Conservation (phyloP, 1,284 basidiomycete genomes). For the Rhodofomes roseus region DNA sequence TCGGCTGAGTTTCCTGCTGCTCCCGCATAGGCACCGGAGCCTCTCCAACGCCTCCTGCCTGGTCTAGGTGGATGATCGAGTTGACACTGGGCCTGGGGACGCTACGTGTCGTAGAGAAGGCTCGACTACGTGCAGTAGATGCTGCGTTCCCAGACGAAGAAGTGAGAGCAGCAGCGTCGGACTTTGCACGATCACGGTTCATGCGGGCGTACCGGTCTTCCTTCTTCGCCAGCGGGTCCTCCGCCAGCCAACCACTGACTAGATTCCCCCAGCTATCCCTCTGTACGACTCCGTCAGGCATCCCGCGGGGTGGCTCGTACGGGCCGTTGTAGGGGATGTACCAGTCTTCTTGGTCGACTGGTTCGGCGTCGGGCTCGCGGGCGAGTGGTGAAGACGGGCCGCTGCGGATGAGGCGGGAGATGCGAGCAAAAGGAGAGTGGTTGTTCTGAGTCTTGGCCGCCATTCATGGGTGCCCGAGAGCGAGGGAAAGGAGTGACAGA, state of each 20-base stretch:
- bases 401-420: constrained; percentile 29
- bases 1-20: constrained; percentile 21
- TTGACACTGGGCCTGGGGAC: constrained; percentile 29
- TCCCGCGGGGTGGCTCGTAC: constrained; percentile 40
- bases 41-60: constrained; percentile 55
- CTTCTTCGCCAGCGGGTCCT: constrained; percentile 15
- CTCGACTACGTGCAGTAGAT: constrained; percentile 4
- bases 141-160: constrained; percentile 5
- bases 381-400: constrained; percentile 18
- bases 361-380: constrained; percentile 10
- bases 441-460: constrained; percentile 23
- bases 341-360: constrained; percentile 44
- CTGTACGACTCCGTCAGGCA: constrained; percentile 21
- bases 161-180: constrained; percentile 22
- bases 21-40: constrained; percentile 42
- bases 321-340: constrained; percentile 65
- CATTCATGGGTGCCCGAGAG: constrained; percentile 14
- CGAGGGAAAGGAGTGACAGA: constrained; percentile 9
- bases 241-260: constrained; percentile 35
- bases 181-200: constrained; percentile 22
- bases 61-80: constrained; percentile 40
- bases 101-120: constrained; percentile 4
- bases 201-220: constrained; percentile 12
- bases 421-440: constrained; percentile 31
- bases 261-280: constrained; percentile 51